Evolutionary conservation across 2,329 filamentous ascomycete genomes (phyloP), one percentile per base, ranked within the genome.

Genomic region (Apiospora malaysiana): DNA sequence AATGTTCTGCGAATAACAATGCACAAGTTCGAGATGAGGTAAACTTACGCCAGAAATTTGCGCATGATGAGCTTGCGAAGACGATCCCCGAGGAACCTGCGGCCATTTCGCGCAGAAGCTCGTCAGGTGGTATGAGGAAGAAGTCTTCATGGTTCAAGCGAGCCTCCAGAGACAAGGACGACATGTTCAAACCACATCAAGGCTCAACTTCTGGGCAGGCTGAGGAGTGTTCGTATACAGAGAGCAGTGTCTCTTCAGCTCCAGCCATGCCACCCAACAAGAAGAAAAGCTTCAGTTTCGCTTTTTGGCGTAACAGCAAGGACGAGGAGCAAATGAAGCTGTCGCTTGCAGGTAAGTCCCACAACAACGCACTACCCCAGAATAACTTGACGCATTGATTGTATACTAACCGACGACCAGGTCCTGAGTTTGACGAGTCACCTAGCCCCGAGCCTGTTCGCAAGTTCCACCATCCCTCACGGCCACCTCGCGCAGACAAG

Each of bases 271-370:
- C 40, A 7, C 75, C 75, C 14, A 68, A 49, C 68, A 89, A 85
- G 79, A 89, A 86, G 81, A 86, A 76, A 70, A 77, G 82, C 10
- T 88, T 90, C 72, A 82, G 81, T 42, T 83, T 89, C 21, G 81
- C 85, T 6, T 90, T 90, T 73, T 90, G 87, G 87, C 89, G 87
- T 77, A 82, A 79, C 66, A 79, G 74, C 37, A 85, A 83, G 74
- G 81, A 78, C 21, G 75, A 84, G 42, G 76, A 80, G 4, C 80
- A 82, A 67, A 83, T 86, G 82, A 72, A 73, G 65, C 72, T 80
- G 63, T 85, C 83, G 2, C 80, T 85, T 70, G 82, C 79, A 71
- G 83, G 86, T 85, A 80, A 79, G 82, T 74, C 40, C 21, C 40
- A 27, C 46, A 3, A 43, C 21, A 27, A 10, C 25, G 3, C 16